phyloP scores from a whole-genome alignment of 805 yeast genomes.

The Candida bentonensis region DNA sequence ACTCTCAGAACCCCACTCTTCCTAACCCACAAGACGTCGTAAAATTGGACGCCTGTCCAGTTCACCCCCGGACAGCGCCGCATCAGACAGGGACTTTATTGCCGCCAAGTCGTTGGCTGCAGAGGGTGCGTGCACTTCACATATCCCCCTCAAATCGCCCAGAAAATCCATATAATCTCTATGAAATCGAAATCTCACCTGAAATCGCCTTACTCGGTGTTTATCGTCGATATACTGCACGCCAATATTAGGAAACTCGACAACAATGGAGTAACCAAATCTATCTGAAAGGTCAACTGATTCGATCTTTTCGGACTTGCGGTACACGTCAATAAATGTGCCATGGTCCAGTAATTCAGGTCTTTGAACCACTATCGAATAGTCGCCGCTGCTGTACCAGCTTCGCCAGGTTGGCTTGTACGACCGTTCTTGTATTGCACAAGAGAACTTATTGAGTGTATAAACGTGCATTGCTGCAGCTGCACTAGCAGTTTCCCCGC shows the following conservation, averaged over 20 bases:
- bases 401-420: too few relatives aligned
- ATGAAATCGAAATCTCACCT: conserved; percentile 1
- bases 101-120: too few relatives aligned
- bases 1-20: too few relatives aligned
- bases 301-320: neutral
- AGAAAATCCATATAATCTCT: neutral
- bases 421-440: too few relatives aligned
- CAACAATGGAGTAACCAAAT: conserved; percentile 2
- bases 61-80: too few relatives aligned
- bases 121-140: neutral
- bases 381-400: too few relatives aligned
- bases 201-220: neutral
- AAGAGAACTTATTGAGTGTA: too few relatives aligned
- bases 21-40: too few relatives aligned
- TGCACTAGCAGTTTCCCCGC: too few relatives aligned
- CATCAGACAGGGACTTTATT: too few relatives aligned
- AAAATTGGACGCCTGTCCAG: too few relatives aligned
- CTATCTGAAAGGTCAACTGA: neutral
- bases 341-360: neutral
- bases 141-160: neutral
- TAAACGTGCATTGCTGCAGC: too few relatives aligned
- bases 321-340: neutral
- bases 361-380: neutral
- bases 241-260: conserved; percentile 5
- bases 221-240: conserved; percentile 1